Evolutionary conservation across 1,284 basidiomycete species (phyloP).

Genomic region (Leucoagaricus sp.): DNA sequence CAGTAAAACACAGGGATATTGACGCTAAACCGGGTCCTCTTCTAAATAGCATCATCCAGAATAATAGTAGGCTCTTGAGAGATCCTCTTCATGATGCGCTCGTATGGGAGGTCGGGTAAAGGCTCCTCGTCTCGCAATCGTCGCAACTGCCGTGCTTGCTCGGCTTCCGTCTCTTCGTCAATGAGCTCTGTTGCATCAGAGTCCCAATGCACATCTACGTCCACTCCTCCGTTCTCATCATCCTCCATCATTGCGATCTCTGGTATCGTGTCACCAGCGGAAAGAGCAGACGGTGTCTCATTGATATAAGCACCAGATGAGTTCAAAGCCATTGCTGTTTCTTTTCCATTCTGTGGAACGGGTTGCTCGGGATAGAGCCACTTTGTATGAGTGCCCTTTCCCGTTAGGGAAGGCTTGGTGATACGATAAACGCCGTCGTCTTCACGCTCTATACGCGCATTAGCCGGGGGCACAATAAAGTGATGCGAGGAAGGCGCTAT

Average conservation of each 20-base stretch:
- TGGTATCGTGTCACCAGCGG: not conserved
- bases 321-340: no score
- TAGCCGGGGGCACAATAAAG: not conserved
- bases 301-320: not conserved
- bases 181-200: conserved; percentile 6
- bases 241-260: not conserved
- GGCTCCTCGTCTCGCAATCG: not conserved
- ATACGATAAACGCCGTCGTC: conserved; percentile 1
- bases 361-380: conserved; percentile 10
- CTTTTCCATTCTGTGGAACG: no score
- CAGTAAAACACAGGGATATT: no score
- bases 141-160: not conserved
- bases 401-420: conserved; percentile 6
- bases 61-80: conserved; percentile 6
- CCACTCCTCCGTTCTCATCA: not conserved
- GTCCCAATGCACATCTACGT: not conserved
- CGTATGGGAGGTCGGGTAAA: conserved; percentile 8
- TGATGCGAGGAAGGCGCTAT: not conserved
- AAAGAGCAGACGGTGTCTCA: not conserved
- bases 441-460: not conserved
- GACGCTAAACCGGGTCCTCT: not conserved
- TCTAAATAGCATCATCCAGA: not conserved
- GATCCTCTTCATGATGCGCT: conserved; percentile 10
- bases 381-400: conserved; percentile 12
- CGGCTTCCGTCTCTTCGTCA: not conserved